Evolutionary conservation across 2,329 filamentous ascomycete species (phyloP), one percentile per base, ranked within the genome.

Genomic region (Ilyonectria sp.): DNA sequence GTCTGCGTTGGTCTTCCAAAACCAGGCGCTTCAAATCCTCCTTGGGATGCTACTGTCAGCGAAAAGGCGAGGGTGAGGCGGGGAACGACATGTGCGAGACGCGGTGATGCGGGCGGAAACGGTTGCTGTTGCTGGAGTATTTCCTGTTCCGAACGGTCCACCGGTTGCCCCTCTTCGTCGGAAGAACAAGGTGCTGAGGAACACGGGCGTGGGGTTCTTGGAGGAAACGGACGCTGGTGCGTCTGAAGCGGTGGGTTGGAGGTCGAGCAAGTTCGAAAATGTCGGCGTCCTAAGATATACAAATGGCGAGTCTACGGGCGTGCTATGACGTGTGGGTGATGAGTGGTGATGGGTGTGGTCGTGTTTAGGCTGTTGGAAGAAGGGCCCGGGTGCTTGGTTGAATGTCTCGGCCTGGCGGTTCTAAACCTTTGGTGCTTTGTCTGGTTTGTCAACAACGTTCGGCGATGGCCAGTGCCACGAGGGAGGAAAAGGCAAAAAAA

Each of bases 71-170:
- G 60, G 60, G 59, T n/a, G 71, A 53, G 37, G 37, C 60, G 71
- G 68, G 58, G 68, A 65, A 55, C 56, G 67, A 74, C 74, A 75
- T 75, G 64, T 75, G 74, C 70, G 55, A 59, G 58, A 61, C 58
- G 43, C 49, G 61, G 64, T 53, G 54, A 37, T 35, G 57, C 26
- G 50, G 31, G 37, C 33, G 46, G 49, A 19, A 26, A 21, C 37
- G 35, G 37, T 43, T 13, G 26, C 35, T 40, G 43, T 31, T 44
- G 40, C 54, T n/a, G 37, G n/a, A 53, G 35, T 31, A 37, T 26
- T 46, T 46, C 54, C 35, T 31, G 47, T 26, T 46, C 46, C 35
- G 19, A 53, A 43, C 40, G 53, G 47, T 58, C 60, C 52, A 57
- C 52, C 26, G 33, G 52, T 37, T 63, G 37, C 63, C 65, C 60